These are phyloP conservation scores for Podaxis carcinomalis DNA, from an alignment of 768 basidiomycete species.

Conservation along the genomic window DNA sequence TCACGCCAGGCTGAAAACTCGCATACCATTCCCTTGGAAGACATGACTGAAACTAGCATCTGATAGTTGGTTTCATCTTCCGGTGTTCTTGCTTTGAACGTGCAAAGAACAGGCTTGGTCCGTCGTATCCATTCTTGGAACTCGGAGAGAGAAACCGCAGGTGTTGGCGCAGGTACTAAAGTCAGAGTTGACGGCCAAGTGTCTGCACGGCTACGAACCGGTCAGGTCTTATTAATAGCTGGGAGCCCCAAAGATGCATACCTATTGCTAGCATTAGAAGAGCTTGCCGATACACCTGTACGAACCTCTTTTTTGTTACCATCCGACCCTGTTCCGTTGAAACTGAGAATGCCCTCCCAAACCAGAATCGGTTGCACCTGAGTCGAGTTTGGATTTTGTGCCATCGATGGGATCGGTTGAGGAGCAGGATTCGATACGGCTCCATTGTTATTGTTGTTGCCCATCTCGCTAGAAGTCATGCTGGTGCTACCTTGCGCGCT, in stretches of 20 bases:
- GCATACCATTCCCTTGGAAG: constrained; percentile 42
- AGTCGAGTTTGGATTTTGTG: constrained; percentile 6
- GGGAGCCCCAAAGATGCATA: constrained; percentile 19
- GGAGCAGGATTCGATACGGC: not conserved
- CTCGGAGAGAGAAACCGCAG: constrained; percentile 32
- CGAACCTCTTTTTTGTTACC: constrained; percentile 39
- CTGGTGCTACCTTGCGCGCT: not conserved
- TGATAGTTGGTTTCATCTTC: constrained; percentile 32
- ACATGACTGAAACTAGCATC: constrained; percentile 37
- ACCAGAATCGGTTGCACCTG: constrained; percentile 11
- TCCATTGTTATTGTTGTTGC: not conserved
- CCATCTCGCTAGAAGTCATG: not conserved
- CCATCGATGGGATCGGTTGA: not conserved
- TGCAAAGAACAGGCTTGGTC: constrained; percentile 35
- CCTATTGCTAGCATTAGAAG: constrained; percentile 26
- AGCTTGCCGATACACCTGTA: constrained; percentile 32
- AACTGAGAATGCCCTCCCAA: constrained; percentile 50
- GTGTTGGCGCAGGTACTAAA: constrained; percentile 37
- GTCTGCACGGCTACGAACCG: constrained; percentile 36
- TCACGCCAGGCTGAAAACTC: not conserved
- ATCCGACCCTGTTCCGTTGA: constrained; percentile 32
- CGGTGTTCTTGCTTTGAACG: constrained; percentile 27
- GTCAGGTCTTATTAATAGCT: not conserved
- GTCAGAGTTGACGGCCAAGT: constrained; percentile 49
- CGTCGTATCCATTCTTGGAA: constrained; percentile 46